Conservation (phyloP, 805 yeast genomes). For the Kluyveromyces lactis region DNA sequence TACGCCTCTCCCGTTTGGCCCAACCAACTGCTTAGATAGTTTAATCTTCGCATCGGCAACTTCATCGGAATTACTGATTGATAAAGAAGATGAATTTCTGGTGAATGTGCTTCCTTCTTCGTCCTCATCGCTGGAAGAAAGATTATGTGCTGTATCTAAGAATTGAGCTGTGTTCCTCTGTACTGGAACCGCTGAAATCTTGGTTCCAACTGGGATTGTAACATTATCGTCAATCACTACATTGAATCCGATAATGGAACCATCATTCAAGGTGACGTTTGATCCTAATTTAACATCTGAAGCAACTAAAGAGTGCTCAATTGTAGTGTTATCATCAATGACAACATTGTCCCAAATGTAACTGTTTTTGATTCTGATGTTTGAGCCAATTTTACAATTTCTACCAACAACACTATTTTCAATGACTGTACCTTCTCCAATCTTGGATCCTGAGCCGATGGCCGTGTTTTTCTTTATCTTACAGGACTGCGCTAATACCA, state of each 20-base stretch:
- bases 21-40: constrained; percentile 24
- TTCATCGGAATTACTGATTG: constrained; percentile 1
- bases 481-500: constrained; percentile 91
- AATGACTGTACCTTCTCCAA: constrained; percentile 67
- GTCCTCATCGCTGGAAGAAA: constrained; percentile 27
- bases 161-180: constrained; percentile 18
- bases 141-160: constrained; percentile 23
- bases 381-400: constrained; percentile 73
- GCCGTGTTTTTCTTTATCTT: constrained; percentile 72
- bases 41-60: constrained; percentile 9
- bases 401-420: constrained; percentile 77
- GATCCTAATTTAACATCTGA: constrained; percentile 47
- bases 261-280: constrained; percentile 49
- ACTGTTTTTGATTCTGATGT: constrained; percentile 61
- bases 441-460: constrained; percentile 66
- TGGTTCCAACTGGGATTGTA: constrained; percentile 40
- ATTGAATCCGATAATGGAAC: constrained; percentile 69
- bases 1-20: constrained; percentile 31
- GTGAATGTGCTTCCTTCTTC: constrained; percentile 9
- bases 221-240: constrained; percentile 55
- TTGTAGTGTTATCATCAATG: constrained; percentile 54
- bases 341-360: constrained; percentile 81
- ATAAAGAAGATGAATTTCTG: background rate
- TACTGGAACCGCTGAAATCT: constrained; percentile 44
- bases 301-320: constrained; percentile 67